Base-by-base conservation (phyloP, 345 rosid genomes). In the Diplotaxis tenuifolia region DNA sequence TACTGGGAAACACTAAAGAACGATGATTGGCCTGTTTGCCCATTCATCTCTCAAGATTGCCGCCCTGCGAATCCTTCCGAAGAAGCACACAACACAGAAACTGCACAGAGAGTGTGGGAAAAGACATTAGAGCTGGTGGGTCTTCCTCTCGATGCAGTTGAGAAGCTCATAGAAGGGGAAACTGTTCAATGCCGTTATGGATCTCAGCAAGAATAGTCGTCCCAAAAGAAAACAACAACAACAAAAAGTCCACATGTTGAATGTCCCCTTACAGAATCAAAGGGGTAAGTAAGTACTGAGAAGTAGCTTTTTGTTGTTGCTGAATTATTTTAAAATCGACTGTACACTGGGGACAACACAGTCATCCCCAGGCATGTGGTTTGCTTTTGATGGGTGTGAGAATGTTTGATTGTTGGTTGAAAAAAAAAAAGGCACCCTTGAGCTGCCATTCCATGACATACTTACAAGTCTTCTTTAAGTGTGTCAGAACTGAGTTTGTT, bases 1-100 rank as follows among this genome's bases (percentile, higher is more conserved):
- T 90, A 90, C 68, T 90, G 97, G 60, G 96, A 92, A 59, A 71
- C 84, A 56, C 78, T 92, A 69, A 89, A 87, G 83, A 77, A 85
- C 4, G 97, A 92, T 60, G 96, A 90, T 11, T 87, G 91, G 93
- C 98, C 96, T 66, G 96, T 85, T 53, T 88, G 98, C 72, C 89
- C 98, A 12, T 92, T 88, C 75, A 86, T 95, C 57, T 87, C 96
- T 72, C 96, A 88, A 75, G 97, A 92, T 69, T 95, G 99, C 76
- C 92, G 89, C 23, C 98, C 98, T 1, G 53, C 86, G 62, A 92
- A 87, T 80, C 96, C 98, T 77, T 95, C 97, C 0, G 96, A 95
- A 81, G 98, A 92, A 83, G 88, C 99, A 14, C 98, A 91, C 84
- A 87, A 83, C 78, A 60, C 80, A 2, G 92, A 84, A 50, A 90